Conservation (phyloP, 495 filamentous ascomycete species). For the Hypoxylon trugodes region DNA sequence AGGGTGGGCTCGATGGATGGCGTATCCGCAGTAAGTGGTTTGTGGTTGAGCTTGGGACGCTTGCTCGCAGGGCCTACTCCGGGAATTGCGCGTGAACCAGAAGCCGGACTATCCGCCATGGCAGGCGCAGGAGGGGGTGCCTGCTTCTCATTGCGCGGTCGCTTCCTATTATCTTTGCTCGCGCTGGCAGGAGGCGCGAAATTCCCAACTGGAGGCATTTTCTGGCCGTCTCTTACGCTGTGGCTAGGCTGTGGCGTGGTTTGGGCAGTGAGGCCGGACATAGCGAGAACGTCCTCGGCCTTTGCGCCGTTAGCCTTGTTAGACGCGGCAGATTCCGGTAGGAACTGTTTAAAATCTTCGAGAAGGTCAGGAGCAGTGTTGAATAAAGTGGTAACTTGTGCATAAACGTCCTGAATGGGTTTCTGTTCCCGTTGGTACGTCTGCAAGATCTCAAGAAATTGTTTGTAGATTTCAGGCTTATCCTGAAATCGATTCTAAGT, state of each 20-base stretch:
- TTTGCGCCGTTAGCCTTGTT: slow-evolving; percentile 77
- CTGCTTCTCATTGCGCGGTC: slow-evolving; percentile 56
- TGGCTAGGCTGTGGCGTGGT: slow-evolving; percentile 58
- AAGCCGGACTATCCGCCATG: slow-evolving; percentile 46
- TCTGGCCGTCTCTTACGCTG: slow-evolving; percentile 59
- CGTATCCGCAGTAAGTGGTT: slow-evolving; percentile 68
- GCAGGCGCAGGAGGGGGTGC: slow-evolving; percentile 38
- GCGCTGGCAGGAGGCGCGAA: slow-evolving; percentile 86
- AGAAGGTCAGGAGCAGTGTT: slow-evolving; percentile 93
- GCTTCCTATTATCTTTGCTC: slow-evolving; percentile 81
- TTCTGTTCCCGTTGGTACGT: slow-evolving; percentile 99
- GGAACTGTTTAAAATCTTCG: slow-evolving; percentile 98
- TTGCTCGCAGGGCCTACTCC: slow-evolving; percentile 54
- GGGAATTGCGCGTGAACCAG: slow-evolving; percentile 46
- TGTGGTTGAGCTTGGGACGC: slow-evolving; percentile 70
- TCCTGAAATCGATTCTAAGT: slow-evolving; percentile 89
- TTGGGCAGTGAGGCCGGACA: slow-evolving; percentile 48
- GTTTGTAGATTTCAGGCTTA: slow-evolving; percentile 98
- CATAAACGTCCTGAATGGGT: slow-evolving; percentile 98
- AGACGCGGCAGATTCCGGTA: slow-evolving; percentile 94
- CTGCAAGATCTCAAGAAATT: slow-evolving; percentile 97
- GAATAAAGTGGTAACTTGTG: slow-evolving; percentile 95
- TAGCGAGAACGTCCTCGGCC: slow-evolving; percentile 71
- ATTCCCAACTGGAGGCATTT: slow-evolving; percentile 93
- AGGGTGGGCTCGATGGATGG: slow-evolving; percentile 85